phyloP scores from a whole-genome alignment of 495 filamentous ascomycete genomes.

The Durotheca rogersii region DNA sequence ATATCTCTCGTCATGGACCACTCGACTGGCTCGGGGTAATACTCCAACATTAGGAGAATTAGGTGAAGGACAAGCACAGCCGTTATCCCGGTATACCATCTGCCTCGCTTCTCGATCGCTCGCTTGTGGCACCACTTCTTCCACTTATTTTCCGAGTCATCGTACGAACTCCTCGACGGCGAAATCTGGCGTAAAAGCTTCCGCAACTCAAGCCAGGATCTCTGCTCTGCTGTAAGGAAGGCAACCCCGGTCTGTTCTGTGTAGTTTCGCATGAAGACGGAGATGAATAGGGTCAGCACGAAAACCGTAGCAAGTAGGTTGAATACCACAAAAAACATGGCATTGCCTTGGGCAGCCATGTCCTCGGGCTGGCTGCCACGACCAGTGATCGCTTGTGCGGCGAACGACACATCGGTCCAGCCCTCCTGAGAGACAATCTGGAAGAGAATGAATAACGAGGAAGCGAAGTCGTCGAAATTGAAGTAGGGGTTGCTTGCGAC shows the following conservation, averaged over 20 bases:
- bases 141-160: conserved; percentile 70
- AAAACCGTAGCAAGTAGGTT: conserved; percentile 97
- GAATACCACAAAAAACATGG: conserved; percentile 92
- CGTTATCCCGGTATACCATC: conserved; percentile 85
- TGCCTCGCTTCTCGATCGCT: conserved; percentile 90
- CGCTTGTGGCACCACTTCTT: conserved; percentile 92
- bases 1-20: conserved; percentile 71
- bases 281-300: conserved; percentile 95
- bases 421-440: conserved; percentile 99
- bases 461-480: conserved; percentile 91
- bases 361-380: conserved; percentile 65
- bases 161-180: conserved; percentile 83
- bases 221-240: conserved; percentile 92
- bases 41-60: conserved; percentile 80
- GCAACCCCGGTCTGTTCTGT: conserved; percentile 98
- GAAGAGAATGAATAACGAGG: conserved; percentile 92
- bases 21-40: conserved; percentile 64
- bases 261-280: conserved; percentile 99
- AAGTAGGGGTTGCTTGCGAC: conserved; percentile 78
- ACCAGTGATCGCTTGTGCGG: conserved; percentile 79
- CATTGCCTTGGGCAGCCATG: conserved; percentile 75
- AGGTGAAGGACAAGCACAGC: conserved; percentile 77
- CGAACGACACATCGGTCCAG: conserved; percentile 89
- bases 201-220: conserved; percentile 92
- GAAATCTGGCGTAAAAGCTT: conserved; percentile 93